phyloP scores from a whole-genome alignment of 2,329 filamentous ascomycete species.

The Alternaria conjuncta region DNA sequence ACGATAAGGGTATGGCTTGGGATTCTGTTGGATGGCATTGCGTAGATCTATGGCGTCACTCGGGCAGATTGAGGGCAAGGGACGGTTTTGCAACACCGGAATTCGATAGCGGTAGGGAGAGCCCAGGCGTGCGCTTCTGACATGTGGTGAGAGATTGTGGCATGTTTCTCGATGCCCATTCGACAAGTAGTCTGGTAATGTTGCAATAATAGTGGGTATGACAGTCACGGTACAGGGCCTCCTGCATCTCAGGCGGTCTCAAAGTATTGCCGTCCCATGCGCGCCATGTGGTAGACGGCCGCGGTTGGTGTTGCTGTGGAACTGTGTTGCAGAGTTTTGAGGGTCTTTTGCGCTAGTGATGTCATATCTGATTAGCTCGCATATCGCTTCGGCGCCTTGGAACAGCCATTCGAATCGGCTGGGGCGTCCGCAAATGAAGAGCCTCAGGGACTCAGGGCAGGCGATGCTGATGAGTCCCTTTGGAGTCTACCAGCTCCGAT shows the following conservation, averaged over 20 bases:
- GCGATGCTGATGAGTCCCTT: background rate
- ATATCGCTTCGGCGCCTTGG: conserved; percentile 22
- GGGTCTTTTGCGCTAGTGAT: conserved; percentile 30
- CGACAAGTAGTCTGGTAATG: conserved; percentile 17
- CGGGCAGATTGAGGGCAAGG: conserved; percentile 12
- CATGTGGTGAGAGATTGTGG: conserved; percentile 26
- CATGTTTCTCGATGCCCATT: conserved; percentile 30
- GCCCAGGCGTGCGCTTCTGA: conserved; percentile 8
- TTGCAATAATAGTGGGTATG: conserved; percentile 34
- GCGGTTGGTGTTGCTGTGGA: conserved; percentile 36
- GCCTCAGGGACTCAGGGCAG: conserved; percentile 6
- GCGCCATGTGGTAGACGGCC: conserved; percentile 33
- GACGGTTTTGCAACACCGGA: background rate
- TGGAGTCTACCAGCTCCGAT: conserved; percentile 11
- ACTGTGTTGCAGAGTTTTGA: conserved; percentile 28
- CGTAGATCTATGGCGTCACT: conserved; percentile 31
- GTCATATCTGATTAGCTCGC: conserved; percentile 26
- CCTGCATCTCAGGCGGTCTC: conserved; percentile 17
- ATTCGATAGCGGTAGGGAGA: conserved; percentile 13
- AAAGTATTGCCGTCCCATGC: conserved; percentile 24
- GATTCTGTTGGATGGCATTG: conserved; percentile 15
- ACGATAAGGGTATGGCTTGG: conserved; percentile 23
- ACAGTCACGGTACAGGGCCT: conserved; percentile 11
- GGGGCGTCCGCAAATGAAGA: conserved; percentile 17
- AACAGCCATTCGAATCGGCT: conserved; percentile 2